Evolutionary conservation across 306 rosid species (phyloP), one percentile per base, ranked within the genome.

Genomic region (Lagenaria siceraria): DNA sequence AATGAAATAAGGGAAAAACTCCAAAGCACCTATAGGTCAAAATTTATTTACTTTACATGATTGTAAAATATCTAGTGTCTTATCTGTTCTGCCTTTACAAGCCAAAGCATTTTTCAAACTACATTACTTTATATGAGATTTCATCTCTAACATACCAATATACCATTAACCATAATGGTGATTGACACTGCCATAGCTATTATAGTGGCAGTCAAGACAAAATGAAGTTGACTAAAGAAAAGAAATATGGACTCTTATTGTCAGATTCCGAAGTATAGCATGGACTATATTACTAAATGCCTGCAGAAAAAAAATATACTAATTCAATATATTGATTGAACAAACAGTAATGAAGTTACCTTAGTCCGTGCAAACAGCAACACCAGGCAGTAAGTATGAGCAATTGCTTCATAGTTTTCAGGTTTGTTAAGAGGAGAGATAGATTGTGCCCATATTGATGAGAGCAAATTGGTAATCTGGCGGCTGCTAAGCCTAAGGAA

Each of bases 391-490:
- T 89, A 90, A 66, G 96, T 85, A 82, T 84, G 85, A 82, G 95
- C 86, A 77, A 93, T 85, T 81, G 91, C 98, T 89, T 90, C 96
- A 68, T 86, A 93, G 78, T 89, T 90, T 82, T 81, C 89, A 10
- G 98, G 96, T 78, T 78, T 74, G 84, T 93, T 93, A 72, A 61
- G 82, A 61, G 98, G 89, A 80, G 90, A 90, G 65, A 83, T 71
- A 77, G 94, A 86, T 78, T 90, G 96, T 71, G 83, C 87, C 98
- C 98, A 93, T 80, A 90, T 86, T 80, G 98, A 89, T 51, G 96
- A 90, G 76, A 90, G 83, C 78, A 93, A 61, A 79, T 81, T 88
- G 75, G 79, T 83, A 80, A 93, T 87, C 77, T 93, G 98, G 78
- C 83, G 95, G 74, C 80, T 85, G 55, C 89, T 90, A 74, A 93